Base-by-base conservation (phyloP, 176 grass and related monocot genomes). In the Urochloa ruziziensis region DNA sequence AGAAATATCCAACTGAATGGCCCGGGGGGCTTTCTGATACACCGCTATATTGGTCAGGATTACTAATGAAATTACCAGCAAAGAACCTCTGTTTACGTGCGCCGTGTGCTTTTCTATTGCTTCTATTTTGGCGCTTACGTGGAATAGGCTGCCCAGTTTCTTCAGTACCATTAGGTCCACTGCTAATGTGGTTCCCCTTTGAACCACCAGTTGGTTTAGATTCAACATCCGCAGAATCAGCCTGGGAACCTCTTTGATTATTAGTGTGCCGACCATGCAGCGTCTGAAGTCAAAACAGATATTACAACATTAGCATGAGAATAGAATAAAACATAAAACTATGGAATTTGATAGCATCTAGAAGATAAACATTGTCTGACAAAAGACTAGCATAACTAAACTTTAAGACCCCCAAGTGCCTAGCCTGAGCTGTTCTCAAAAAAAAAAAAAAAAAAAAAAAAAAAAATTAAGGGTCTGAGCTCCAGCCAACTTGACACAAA, bases 1-100 rank as follows among this genome's bases (percentile, higher is more conserved):
- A 99, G 86, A 96, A 99, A 90, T 92, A 99, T 46, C 97, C 97
- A 72, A 99, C 74, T 43, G 97, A 94, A 75, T 91, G 92, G 85
- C 93, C 93, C 74, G 97, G 97, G 27, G 97, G 97, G 54, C 97
- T 99, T 88, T 93, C 97, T 67, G 91, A 90, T 35, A 92, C 81
- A 85, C 89, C 64, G 62, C 81, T 89, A 88, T 94, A 86, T 54
- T 74, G 82, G 34, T 79, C 91, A 3, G 81, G 58, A 75, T 70
- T 80, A 85, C 72, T 86, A 6, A 71, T 56, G 86, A 94, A 96
- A 94, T 89, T 96, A 83, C 91, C 85, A 74, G 93, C 87, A 91
- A 94, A 99, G 57, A 99, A 91, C 19, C 93, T 92, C 80, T 95
- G 97, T 39, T 95, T 92, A 46, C 85, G 81, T n/a, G 83, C 89